Evolutionary conservation across 768 basidiomycete species (phyloP).

Genomic region (Lactarius quietus): DNA sequence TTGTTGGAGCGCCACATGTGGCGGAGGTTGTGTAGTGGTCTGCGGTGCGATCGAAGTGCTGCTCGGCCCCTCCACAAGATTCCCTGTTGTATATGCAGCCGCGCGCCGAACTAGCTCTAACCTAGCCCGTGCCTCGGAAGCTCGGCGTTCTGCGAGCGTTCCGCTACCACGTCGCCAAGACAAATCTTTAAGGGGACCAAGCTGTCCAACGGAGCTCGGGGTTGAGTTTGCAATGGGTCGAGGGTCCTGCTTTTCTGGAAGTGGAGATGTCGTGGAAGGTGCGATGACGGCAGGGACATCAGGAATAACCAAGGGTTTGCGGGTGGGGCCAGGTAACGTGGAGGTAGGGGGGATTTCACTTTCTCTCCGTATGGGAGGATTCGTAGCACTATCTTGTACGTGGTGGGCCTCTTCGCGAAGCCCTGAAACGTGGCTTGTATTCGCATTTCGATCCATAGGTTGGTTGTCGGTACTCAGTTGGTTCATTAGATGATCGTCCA

Average conservation of each 20-base stretch:
- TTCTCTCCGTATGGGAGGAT: background rate
- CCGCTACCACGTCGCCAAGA: background rate
- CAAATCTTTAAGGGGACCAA: background rate
- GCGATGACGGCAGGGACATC: background rate
- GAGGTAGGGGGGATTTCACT: background rate
- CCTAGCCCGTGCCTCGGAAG: constrained; percentile 17
- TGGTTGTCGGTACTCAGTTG: background rate
- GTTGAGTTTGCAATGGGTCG: background rate
- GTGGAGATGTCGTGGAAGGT: background rate
- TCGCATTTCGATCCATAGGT: background rate
- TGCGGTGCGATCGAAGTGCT: background rate
- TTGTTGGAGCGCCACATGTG: constrained; percentile 12
- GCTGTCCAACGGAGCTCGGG: background rate
- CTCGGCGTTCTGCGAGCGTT: constrained; percentile 17
- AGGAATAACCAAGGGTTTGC: background rate
- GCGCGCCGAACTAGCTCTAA: constrained; percentile 16
- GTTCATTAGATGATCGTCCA: background rate
- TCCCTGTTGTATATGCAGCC: background rate
- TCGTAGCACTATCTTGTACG: background rate
- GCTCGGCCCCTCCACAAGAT: background rate
- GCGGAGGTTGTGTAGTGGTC: constrained; percentile 6
- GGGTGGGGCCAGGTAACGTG: background rate
- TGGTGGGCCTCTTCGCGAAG: background rate
- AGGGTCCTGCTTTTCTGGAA: background rate
- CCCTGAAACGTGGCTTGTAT: background rate